Evolutionary conservation across 495 filamentous ascomycete species (phyloP).

Genomic region (Xanthoparmelia taractica): DNA sequence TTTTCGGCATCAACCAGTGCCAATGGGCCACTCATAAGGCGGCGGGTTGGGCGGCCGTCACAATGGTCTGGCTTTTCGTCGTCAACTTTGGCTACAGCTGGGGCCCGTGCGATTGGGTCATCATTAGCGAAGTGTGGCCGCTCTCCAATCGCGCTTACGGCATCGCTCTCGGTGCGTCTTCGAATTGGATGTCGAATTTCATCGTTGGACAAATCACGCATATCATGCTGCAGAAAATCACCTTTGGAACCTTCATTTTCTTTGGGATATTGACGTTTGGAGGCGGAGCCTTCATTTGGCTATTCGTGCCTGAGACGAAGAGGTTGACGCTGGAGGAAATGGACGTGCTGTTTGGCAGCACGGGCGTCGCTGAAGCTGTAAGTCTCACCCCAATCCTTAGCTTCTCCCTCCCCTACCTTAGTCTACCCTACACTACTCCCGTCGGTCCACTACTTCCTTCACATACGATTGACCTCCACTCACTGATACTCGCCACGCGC

Average conservation of each 20-base stretch:
- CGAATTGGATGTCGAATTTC: conserved; percentile 61
- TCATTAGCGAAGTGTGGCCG: conserved; percentile 70
- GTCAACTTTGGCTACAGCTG: conserved; percentile 29
- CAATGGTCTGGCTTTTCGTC: conserved; percentile 35
- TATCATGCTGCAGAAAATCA: conserved; percentile 46
- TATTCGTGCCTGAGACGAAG: conserved; percentile 58
- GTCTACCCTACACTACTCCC: too few relatives aligned
- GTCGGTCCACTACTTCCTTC: too few relatives aligned
- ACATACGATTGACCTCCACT: too few relatives aligned
- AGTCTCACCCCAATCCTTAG: conserved; percentile 16
- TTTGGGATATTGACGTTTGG: conserved; percentile 23
- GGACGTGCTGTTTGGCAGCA: conserved; percentile 32
- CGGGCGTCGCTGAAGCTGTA: conserved; percentile 32
- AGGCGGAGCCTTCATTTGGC: conserved; percentile 28
- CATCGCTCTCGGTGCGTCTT: conserved; percentile 60
- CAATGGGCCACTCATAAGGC: conserved; percentile 53
- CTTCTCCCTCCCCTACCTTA: not conserved
- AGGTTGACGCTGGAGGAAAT: conserved; percentile 47
- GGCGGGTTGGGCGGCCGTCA: conserved; percentile 29
- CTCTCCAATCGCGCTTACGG: conserved; percentile 65
- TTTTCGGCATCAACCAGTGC: conserved; percentile 57
- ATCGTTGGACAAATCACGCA: conserved; percentile 57
- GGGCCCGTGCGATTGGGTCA: conserved; percentile 55
- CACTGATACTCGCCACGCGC: not conserved
- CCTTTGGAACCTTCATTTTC: conserved; percentile 37